Base-by-base conservation (phyloP, 441 rosid genomes). In the Populus hybrid region DNA sequence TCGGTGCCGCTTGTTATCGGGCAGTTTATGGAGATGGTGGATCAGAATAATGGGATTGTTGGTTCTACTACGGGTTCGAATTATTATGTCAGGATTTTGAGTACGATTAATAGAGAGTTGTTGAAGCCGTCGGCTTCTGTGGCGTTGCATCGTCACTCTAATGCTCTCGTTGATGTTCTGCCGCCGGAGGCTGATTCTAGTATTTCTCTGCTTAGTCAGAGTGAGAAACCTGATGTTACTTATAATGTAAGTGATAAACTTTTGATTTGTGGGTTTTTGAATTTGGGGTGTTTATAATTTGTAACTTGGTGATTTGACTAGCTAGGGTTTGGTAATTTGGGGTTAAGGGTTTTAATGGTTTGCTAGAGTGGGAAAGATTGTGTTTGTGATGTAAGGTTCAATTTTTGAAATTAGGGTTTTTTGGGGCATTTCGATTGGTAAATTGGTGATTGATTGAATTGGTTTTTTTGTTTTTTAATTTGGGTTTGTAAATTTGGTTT, bases 1-100 rank as follows among this genome's bases (percentile, higher is more conserved):
- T 95, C 99, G 32, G 99, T 95, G 69, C 99, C 99, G 20, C 82
- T 95, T 6, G 98, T 95, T 30, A 94, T 95, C 16, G 99, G 99
- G 10, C 99, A 95, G 86, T 95, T 95, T 84, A 95, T 95, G 99
- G 99, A 95, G 88, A 95, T 95, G 99, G 99, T 95, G 8, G 99
- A 95, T 81, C 97, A 90, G 87, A 95, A 95, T 84, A 92, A 95
- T 83, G 99, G 28, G 28, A 26, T 26, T 26, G 28, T 26, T 26
- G 28, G 28, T 26, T 26, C 28, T 1, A 26, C 28, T 38, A 95
- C 99, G 1, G 99, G 99, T 0, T 95, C 99, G 38, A 95, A 95
- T 76, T 95, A 95, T 73, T 95, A 93, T 70, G 99, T 95, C 1
- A 84, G 99, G 80, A 95, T 95, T 76, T 87, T 95, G 50, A 95